Conservation (phyloP, 805 yeast genomes). For the Pichia pseudocactophila region DNA sequence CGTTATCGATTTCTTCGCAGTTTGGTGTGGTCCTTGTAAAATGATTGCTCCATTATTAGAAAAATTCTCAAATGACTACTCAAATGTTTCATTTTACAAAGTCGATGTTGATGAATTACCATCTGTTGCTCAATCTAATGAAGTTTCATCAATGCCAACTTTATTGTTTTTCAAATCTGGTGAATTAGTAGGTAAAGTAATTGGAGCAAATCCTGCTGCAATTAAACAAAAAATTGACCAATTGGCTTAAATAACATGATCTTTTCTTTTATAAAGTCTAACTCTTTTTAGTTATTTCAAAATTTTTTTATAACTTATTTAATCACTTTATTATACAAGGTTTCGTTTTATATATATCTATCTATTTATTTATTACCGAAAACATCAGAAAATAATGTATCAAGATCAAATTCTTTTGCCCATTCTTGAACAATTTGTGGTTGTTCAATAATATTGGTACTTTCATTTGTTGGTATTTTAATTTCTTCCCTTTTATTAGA, state of each 20-base stretch:
- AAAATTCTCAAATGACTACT: conserved; percentile 61
- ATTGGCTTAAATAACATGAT: conserved; percentile 26
- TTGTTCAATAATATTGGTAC: conserved; percentile 44
- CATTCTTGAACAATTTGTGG: conserved; percentile 80
- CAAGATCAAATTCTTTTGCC: conserved; percentile 92
- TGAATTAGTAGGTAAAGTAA: conserved; percentile 64
- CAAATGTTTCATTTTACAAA: conserved; percentile 70
- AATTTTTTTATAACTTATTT: no score
- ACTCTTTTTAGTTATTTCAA: no score
- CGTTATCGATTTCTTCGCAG: conserved; percentile 92
- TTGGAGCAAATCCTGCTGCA: conserved; percentile 86
- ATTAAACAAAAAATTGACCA: conserved; percentile 50
- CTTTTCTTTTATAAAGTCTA: background rate
- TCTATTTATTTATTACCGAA: conserved; percentile 15
- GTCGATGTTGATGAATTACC: conserved; percentile 85
- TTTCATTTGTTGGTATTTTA: conserved; percentile 25
- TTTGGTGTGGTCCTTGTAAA: conserved; percentile 99
- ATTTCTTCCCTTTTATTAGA: conserved; percentile 28
- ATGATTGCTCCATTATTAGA: conserved; percentile 92
- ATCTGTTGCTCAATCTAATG: conserved; percentile 61
- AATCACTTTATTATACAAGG: background rate
- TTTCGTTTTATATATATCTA: background rate
- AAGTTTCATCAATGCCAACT: conserved; percentile 52
- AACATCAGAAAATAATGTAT: conserved; percentile 54
- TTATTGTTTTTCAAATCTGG: conserved; percentile 75